phyloP scores from a whole-genome alignment of 163 green algal species.

The Chlorella variabilis region DNA sequence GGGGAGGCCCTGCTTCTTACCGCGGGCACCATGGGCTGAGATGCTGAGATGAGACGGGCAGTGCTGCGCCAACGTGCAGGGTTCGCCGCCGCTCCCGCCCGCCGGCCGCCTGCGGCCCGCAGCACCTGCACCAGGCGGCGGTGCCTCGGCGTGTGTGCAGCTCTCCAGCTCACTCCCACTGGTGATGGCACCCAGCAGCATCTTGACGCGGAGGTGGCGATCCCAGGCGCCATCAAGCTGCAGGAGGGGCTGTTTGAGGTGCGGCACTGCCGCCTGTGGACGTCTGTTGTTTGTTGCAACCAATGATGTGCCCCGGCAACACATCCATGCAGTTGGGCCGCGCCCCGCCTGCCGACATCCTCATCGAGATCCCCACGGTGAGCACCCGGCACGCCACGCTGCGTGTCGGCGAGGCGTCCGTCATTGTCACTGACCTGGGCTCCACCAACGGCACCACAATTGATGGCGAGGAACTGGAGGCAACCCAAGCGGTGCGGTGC shows the following conservation, averaged over 20 bases:
- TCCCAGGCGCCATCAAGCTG: constrained; percentile 56
- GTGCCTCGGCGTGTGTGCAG: neutral
- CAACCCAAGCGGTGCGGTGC: constrained; percentile 59
- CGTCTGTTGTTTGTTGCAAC: no score
- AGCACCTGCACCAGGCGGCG: neutral
- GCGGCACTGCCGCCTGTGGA: neutral
- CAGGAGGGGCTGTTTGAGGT: constrained; percentile 55
- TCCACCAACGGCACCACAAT: constrained; percentile 81
- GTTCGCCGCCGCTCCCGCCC: no score
- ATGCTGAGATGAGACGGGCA: no score
- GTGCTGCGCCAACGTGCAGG: no score
- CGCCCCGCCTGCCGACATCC: constrained; percentile 68
- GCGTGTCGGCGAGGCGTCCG: constrained; percentile 40
- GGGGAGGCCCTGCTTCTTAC: no score
- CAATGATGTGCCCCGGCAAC: neutral
- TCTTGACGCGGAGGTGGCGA: constrained; percentile 56
- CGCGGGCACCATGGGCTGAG: no score
- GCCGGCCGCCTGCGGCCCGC: no score
- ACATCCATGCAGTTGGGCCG: constrained; percentile 60
- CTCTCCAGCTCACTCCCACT: constrained; percentile 18
- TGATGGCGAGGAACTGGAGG: constrained; percentile 68
- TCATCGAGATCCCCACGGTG: constrained; percentile 74
- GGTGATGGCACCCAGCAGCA: constrained; percentile 68
- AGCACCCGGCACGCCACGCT: constrained; percentile 74
- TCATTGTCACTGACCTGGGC: constrained; percentile 74